Evolutionary conservation across 768 basidiomycete genomes (phyloP), one percentile per base, ranked within the genome.

Genomic region (Macrolepiota fuliginosa): DNA sequence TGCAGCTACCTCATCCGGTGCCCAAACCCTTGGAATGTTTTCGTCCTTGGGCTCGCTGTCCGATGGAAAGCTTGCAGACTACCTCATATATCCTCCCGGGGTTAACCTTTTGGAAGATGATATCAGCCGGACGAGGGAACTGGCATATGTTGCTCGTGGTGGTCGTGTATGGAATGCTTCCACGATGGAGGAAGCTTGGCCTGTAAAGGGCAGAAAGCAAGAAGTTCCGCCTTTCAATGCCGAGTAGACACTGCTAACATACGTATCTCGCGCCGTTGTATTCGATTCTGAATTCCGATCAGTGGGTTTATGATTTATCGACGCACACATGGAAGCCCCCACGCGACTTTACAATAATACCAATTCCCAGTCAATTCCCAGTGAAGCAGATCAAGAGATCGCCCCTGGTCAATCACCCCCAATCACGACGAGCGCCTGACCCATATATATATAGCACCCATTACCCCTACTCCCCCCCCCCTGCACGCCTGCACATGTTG

Each of bases 111-210:
- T 91, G 12, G 68, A 77, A 7, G 86, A 75, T 37, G 78, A 82
- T 51, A 75, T 71, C 52, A 71, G 69, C 9, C 72, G 74, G 59
- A 85, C 87, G 3, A 72, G 76, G 47, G 74, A 88, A 15, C 73
- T 90, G 52, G 71, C 69, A 32, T 81, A 81, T 62, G 89, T 91
- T 25, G 81, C 79, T 0, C 77, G 87, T 49, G 88, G 88, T 24
- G 88, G 89, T n/a, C 79, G 87, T 61, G 74, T 90, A 52, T 90
- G 88, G 87, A 81, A 84, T 53, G 88, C 89, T 0, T 73, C 76
- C 25, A 84, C 80, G 4, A 85, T 91, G 87, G 80, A 77, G 36
- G 87, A 91, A 69, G 72, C 87, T 2, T 91, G 88, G 88, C 90
- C 90, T n/a, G 69, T 83, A 39, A 80, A 83, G 59, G 85, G 87